A percentile compares a stretch with the other conserved stretches of the same genome.
These are phyloP conservation scores for Hagleromyces aurorensis DNA, from an alignment of 805 yeast genomes.

Conservation along the genomic window DNA sequence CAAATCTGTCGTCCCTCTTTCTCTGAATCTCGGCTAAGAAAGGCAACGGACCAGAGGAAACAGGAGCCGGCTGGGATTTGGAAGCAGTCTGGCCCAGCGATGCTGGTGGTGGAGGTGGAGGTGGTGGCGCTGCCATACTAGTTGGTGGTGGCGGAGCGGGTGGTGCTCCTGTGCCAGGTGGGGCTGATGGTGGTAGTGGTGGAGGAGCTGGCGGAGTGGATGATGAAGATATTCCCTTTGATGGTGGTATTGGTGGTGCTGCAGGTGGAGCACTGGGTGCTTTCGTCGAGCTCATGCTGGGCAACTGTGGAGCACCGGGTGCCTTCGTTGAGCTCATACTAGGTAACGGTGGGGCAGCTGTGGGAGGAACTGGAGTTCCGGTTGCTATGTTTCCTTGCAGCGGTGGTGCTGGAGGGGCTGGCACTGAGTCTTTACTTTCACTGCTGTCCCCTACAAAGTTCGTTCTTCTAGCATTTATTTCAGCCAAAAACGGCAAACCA, in stretches of 20 bases:
- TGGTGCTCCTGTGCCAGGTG: slow-evolving; percentile 11
- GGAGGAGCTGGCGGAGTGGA: slow-evolving; percentile 13
- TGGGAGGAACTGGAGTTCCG: slow-evolving; percentile 8
- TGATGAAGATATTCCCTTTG: slow-evolving; percentile 10
- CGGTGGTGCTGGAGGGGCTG: slow-evolving; percentile 16
- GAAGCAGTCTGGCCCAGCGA: slow-evolving; percentile 10
- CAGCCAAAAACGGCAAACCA: slow-evolving; percentile 45
- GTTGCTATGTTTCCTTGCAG: slow-evolving; percentile 27
- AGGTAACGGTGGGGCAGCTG: slow-evolving; percentile 19
- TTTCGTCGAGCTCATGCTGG: slow-evolving; percentile 6
- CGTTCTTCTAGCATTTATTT: slow-evolving; percentile 45
- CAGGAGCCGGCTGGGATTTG: slow-evolving; percentile 13
- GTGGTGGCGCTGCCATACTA: slow-evolving; percentile 16
- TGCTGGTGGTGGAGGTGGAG: slow-evolving; percentile 9
- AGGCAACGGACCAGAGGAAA: slow-evolving; percentile 37
- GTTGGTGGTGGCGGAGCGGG: slow-evolving; percentile 25
- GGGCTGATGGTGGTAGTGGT: slow-evolving; percentile 11
- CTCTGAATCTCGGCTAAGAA: slow-evolving; percentile 44
- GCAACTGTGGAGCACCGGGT: slow-evolving; percentile 7
- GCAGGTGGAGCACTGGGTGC: slow-evolving; percentile 9
- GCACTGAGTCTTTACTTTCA: no score
- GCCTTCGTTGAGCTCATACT: slow-evolving; percentile 1
- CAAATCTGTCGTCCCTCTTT: slow-evolving; percentile 40
- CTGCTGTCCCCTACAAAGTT: slow-evolving; percentile 35
- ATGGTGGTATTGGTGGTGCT: slow-evolving; percentile 19